Evolutionary conservation across 2,329 filamentous ascomycete genomes (phyloP).

Genomic region (Colletotrichum viniferum): DNA sequence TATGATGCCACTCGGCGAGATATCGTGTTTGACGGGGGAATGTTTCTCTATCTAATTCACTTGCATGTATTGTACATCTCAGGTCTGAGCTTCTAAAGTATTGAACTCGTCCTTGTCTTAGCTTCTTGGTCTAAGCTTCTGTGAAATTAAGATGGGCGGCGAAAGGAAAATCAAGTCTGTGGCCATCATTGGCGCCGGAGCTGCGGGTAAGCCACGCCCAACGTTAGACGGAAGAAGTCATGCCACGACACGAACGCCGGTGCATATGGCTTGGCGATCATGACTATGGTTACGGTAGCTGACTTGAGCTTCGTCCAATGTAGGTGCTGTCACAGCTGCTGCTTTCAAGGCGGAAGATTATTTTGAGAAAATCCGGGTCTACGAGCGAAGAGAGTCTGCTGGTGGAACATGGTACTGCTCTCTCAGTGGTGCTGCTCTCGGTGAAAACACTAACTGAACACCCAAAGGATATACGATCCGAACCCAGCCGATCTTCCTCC

Average conservation of each 20-base stretch:
- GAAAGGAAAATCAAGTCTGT: conserved; percentile 39
- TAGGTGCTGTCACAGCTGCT: conserved; percentile 52
- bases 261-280: background rate
- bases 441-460: background rate
- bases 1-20: background rate
- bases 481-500: conserved; percentile 37
- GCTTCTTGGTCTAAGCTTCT: background rate
- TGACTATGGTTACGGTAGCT: background rate
- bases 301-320: too few species aligned
- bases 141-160: conserved; percentile 2
- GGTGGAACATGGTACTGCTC: conserved; percentile 48
- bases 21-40: background rate
- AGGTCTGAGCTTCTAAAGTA: background rate
- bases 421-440: background rate
- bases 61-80: background rate
- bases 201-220: conserved; percentile 36
- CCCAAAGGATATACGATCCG: conserved; percentile 54
- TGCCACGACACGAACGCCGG: too few species aligned
- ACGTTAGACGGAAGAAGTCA: background rate
- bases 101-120: background rate
- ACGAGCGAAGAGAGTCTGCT: conserved; percentile 44
- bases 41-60: background rate
- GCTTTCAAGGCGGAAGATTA: conserved; percentile 49
- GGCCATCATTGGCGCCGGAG: conserved; percentile 47
- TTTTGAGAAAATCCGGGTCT: conserved; percentile 45